Conservation (phyloP, 2,329 filamentous ascomycete species). For the Alternaria infectoria region DNA sequence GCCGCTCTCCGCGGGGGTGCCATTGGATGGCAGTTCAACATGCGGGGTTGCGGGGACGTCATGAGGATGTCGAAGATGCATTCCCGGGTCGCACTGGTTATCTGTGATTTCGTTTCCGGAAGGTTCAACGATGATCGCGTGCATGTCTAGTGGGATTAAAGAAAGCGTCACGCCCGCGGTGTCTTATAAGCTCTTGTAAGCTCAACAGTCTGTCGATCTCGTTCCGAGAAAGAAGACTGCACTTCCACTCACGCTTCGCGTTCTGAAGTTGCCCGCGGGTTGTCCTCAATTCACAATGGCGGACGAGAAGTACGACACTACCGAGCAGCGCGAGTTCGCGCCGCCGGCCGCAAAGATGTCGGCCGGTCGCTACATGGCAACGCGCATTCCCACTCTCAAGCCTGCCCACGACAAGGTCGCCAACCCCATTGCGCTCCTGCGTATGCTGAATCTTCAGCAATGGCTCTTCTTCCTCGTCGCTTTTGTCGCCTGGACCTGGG, state of each 20-base stretch:
- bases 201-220: neutral
- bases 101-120: neutral
- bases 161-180: neutral
- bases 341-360: slow-evolving; percentile 22
- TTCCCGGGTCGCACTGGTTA: slow-evolving; percentile 3
- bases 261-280: too few relatives aligned
- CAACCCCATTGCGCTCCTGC: slow-evolving; percentile 61
- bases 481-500: slow-evolving; percentile 56
- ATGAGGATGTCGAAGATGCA: slow-evolving; percentile 9
- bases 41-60: slow-evolving; percentile 22
- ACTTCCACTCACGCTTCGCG: neutral
- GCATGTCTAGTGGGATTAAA: slow-evolving; percentile 2
- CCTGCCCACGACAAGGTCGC: slow-evolving; percentile 62
- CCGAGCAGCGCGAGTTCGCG: slow-evolving; percentile 24
- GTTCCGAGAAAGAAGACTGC: neutral
- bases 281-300: slow-evolving; percentile 19
- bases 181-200: neutral
- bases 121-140: neutral
- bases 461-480: slow-evolving; percentile 64
- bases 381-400: slow-evolving; percentile 60
- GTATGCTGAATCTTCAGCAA: slow-evolving; percentile 60
- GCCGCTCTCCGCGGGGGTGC: neutral
- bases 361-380: slow-evolving; percentile 58
- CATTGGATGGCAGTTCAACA: slow-evolving; percentile 1
- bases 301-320: slow-evolving; percentile 22